These are phyloP conservation scores for Pleurotus giganteus DNA, from an alignment of 768 basidiomycete genomes.

Conservation along the genomic window DNA sequence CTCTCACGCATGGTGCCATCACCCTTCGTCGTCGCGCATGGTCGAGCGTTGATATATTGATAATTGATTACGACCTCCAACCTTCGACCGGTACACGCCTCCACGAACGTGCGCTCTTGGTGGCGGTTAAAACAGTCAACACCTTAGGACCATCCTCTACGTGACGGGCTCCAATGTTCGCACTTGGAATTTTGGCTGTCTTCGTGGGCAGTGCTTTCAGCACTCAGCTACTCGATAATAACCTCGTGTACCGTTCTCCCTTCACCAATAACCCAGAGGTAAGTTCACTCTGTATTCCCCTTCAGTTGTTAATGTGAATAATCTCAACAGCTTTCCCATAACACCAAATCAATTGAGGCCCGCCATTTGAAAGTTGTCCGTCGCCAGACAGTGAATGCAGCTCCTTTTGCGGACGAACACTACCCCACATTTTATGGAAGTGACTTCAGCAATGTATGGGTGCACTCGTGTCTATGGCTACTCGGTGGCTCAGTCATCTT, in stretches of 20 bases:
- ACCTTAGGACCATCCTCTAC: background rate
- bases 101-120: background rate
- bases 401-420: conserved; percentile 39
- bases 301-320: background rate
- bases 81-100: background rate
- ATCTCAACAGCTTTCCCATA: conserved; percentile 32
- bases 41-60: background rate
- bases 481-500: background rate
- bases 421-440: conserved; percentile 49
- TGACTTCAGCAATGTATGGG: conserved; percentile 45
- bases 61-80: no score
- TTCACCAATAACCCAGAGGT: conserved; percentile 33
- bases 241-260: conserved; percentile 40
- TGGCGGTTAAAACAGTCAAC: background rate
- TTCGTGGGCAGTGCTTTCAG: background rate
- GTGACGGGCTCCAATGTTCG: background rate
- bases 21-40: background rate
- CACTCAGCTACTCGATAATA: conserved; percentile 28
- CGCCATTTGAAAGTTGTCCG: conserved; percentile 31
- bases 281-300: conserved; percentile 6
- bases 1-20: background rate
- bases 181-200: background rate
- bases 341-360: conserved; percentile 33
- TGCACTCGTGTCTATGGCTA: background rate
- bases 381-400: conserved; percentile 33